Evolutionary conservation across 352 stramenopile species (phyloP).

Genomic region (Globisporangium middletonii): DNA sequence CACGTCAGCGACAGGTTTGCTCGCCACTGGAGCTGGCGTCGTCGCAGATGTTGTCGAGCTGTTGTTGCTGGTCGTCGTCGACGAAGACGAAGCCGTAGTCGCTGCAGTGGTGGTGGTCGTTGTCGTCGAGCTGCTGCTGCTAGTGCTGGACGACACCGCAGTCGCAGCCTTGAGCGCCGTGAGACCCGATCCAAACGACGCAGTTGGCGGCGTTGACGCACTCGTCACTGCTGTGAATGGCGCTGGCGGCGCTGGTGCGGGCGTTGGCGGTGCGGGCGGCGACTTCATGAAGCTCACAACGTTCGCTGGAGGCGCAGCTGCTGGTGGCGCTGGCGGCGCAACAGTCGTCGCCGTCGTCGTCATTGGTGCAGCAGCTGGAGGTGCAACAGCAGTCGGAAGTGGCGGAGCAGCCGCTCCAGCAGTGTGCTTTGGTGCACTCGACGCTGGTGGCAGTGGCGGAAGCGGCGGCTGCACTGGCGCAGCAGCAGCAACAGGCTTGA

Average conservation of each 20-base stretch:
- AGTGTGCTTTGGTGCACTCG: slow-evolving; percentile 2
- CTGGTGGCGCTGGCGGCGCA: background rate
- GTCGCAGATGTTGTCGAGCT: no score
- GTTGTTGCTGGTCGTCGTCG: no score
- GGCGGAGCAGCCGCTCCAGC: slow-evolving; percentile 1
- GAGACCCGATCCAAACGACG: background rate
- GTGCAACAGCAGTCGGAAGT: background rate
- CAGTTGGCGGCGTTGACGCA: background rate
- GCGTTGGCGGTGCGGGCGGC: background rate
- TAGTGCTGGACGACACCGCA: background rate
- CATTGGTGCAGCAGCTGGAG: background rate
- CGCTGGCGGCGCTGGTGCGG: background rate
- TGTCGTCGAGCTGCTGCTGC: background rate
- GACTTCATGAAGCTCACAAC: background rate
- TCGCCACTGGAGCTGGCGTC: background rate
- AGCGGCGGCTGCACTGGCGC: background rate
- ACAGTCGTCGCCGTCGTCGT: background rate
- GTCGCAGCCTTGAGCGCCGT: background rate
- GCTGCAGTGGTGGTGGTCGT: slow-evolving; percentile 8
- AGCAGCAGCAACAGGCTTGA: background rate
- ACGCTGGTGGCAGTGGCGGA: background rate
- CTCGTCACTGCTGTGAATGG: background rate
- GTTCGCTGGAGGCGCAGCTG: background rate
- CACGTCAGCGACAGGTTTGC: slow-evolving; percentile 8
- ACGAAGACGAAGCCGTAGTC: background rate